Percentiles rank a stretch among this genome's conserved stretches.
These are phyloP conservation scores for Selenicereus undatus DNA, from an alignment of 148 eudicot species.

Conservation along the genomic window DNA sequence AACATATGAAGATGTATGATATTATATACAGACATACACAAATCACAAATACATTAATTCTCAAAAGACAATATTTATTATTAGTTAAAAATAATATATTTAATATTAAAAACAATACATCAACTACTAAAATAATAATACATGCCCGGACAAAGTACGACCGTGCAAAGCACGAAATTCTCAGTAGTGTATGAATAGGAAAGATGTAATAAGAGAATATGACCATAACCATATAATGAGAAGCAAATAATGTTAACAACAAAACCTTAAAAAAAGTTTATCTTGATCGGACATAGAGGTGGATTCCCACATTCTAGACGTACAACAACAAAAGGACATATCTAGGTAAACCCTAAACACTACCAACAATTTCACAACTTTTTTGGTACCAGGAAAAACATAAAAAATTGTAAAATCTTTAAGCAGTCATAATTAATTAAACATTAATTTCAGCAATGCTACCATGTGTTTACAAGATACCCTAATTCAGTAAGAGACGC, in stretches of 20 bases:
- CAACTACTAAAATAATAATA: too few relatives aligned
- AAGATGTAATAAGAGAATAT: conserved; percentile 10
- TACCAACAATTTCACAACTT: conserved; percentile 25
- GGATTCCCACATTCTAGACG: conserved; percentile 21
- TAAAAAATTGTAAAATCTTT: not conserved
- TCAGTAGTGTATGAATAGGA: too few relatives aligned
- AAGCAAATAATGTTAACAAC: conserved; percentile 13
- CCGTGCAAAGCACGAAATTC: too few relatives aligned
- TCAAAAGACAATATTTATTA: too few relatives aligned
- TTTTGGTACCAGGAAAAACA: not conserved
- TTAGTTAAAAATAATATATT: too few relatives aligned
- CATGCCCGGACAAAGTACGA: too few relatives aligned
- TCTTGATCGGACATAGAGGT: conserved; percentile 9
- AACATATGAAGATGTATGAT: too few relatives aligned
- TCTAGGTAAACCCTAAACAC: conserved; percentile 24
- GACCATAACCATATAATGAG: conserved; percentile 10
- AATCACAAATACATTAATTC: too few relatives aligned
- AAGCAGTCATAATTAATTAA: too few relatives aligned
- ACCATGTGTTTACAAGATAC: conserved; percentile 24
- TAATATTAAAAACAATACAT: too few relatives aligned
- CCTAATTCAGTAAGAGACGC: conserved; percentile 13
- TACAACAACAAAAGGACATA: conserved; percentile 32
- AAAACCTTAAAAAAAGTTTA: not conserved
- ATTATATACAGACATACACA: too few relatives aligned
- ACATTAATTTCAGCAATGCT: conserved; percentile 1